Evolutionary conservation across 2,329 filamentous ascomycete species (phyloP).

Genomic region (Paraconiothyrium brasiliense): DNA sequence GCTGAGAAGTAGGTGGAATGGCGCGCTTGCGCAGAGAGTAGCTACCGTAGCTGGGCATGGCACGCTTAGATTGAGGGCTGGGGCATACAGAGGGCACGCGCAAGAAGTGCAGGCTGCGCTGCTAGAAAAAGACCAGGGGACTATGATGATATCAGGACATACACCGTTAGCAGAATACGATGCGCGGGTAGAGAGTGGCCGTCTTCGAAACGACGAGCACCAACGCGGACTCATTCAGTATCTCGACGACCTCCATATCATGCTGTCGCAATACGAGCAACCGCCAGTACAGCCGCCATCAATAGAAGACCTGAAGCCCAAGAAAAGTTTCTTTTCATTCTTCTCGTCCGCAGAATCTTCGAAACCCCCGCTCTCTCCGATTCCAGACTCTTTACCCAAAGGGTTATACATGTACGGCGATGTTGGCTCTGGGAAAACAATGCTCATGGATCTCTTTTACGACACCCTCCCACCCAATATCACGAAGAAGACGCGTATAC

Average conservation of each 20-base stretch:
- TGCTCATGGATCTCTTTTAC: constrained; percentile 99
- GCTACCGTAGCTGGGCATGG: constrained; percentile 16
- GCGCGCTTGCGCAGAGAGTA: constrained; percentile 16
- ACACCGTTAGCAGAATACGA: constrained; percentile 87
- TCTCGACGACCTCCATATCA: constrained; percentile 88
- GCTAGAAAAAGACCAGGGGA: constrained; percentile 10
- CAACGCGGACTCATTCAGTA: constrained; percentile 91
- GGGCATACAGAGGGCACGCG: constrained; percentile 38
- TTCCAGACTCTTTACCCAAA: constrained; percentile 80
- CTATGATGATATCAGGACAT: constrained; percentile 5
- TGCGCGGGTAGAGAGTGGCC: constrained; percentile 75
- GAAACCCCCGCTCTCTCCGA: constrained; percentile 56
- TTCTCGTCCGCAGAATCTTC: constrained; percentile 60
- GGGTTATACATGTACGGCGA: constrained; percentile 96
- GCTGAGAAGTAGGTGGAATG: constrained; percentile 16
- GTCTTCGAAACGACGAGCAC: constrained; percentile 85
- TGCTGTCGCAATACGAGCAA: constrained; percentile 77
- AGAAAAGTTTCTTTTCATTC: constrained; percentile 66
- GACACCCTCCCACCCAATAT: constrained; percentile 87
- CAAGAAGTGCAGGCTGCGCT: constrained; percentile 38
- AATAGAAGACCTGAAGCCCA: constrained; percentile 71
- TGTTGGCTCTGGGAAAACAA: constrained; percentile 97
- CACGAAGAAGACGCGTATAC: constrained; percentile 85
- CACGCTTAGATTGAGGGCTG: constrained; percentile 19
- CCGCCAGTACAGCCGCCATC: constrained; percentile 80